Evolutionary conservation across 257 asterid species (phyloP), one percentile per base, ranked within the genome.

Genomic region (Fraxinus excelsior): DNA sequence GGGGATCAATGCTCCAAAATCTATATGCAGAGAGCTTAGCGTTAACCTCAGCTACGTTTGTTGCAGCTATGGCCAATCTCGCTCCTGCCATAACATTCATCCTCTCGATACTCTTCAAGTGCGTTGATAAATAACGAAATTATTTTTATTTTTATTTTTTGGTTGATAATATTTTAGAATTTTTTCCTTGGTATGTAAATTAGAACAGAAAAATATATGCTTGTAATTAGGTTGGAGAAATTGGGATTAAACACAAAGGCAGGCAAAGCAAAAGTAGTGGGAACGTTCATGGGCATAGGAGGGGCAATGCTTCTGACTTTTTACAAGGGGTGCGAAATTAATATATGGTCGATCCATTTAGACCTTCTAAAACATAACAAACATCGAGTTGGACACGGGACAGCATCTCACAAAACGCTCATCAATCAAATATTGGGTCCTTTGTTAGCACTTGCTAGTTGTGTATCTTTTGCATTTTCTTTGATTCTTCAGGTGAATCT

Each of bases 261-360:
- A 13, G 97, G 98, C 10, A 84, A 84, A 37, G 92, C 96, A 1
- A 94, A 92, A 79, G 76, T 86, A 67, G 5, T 38, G 2, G 98
- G 98, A 66, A 88, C 96, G 74, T 29, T 89, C 1, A 10, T 84
- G 60, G 76, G 97, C 82, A 82, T 94, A 3, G 80, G 86, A 71
- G 98, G 97, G 16, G 97, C 98, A 31, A 90, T 92, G 96, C 67
- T 92, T 67, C 81, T 94, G 73, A 94, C 92, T 0, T 86, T 94
- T 28, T 92, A 85, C 83, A 90, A 85, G 69, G 96, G 97, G 0
- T 4, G 3, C 9, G 82, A 82, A 53, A 60, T 91, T 80, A 85
- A 84, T 4, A 28, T 82, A 0, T 82, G 87, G 87, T 85, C 94
- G 78, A 85, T 82, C 10, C 74, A 79, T 11, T 28, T 81, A 70